These are phyloP conservation scores for Fusarium torreyae DNA, from an alignment of 2,329 filamentous ascomycete species.

Conservation along the genomic window DNA sequence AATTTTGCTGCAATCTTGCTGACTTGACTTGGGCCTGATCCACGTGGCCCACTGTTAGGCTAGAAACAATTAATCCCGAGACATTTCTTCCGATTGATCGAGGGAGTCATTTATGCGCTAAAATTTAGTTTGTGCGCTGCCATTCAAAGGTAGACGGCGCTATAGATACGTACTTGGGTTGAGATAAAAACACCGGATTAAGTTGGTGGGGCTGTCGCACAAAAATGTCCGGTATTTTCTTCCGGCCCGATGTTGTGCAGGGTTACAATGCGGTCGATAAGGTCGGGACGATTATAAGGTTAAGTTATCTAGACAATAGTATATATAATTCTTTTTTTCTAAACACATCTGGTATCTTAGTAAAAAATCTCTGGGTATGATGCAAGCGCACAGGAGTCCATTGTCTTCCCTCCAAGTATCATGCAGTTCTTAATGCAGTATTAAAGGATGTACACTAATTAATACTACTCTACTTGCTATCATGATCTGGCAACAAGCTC, in stretches of 20 bases:
- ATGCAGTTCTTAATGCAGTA: too few relatives aligned
- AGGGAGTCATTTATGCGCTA: not conserved
- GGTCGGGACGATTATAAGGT: not conserved
- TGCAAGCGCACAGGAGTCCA: too few relatives aligned
- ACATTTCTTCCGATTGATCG: not conserved
- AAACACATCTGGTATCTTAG: too few relatives aligned
- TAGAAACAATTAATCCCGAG: constrained; percentile 1
- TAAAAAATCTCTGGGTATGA: too few relatives aligned
- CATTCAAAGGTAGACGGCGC: not conserved
- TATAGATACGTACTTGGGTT: not conserved
- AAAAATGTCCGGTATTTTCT: not conserved
- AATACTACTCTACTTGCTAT: too few relatives aligned
- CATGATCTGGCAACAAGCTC: too few relatives aligned
- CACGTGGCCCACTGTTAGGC: constrained; percentile 45
- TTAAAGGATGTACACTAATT: too few relatives aligned
- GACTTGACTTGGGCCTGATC: constrained; percentile 18
- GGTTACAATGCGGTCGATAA: not conserved
- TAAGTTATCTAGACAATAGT: too few relatives aligned
- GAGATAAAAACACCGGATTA: not conserved
- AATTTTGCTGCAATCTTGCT: constrained; percentile 32
- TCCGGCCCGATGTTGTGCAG: not conserved
- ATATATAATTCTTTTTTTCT: too few relatives aligned
- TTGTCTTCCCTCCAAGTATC: too few relatives aligned
- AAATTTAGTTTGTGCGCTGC: not conserved
- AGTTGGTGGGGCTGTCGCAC: not conserved